Evolutionary conservation across 2,329 filamentous ascomycete genomes (phyloP), one percentile per base, ranked within the genome.

Genomic region (Cercospora brassicicola): DNA sequence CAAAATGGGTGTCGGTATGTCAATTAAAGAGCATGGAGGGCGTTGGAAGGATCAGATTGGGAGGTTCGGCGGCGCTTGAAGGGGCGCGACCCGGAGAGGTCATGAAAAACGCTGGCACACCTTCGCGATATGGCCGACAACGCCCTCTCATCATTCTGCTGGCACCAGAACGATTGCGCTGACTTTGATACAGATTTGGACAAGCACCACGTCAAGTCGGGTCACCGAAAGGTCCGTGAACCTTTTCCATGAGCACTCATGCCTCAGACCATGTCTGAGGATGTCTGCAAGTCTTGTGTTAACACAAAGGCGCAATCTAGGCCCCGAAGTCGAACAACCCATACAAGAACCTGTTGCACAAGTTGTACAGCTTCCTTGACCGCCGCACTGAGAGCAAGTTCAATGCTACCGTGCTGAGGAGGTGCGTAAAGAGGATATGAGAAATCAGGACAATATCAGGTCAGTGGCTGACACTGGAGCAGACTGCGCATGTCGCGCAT

Each of bases 401-500:
- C 92, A 99, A 99, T 91, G 96, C 97, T 88, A 92, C 95, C 79
- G 89, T 99, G 81, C 92, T 99, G 79, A 93, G 94, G 71, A 73
- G 71, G 71, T 73, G 66, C 62, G 71, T 72, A 57, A 67, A 71
- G 39, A 70, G 70, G 60, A 60, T 59, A 67, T 28, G 23, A 57
- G 53, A 51, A 42, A 60, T 20, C 45, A 36, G 61, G 51, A 57
- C 31, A 65, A 51, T 8, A n/a, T 28, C 28, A 33, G 56, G 56
- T 39, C 63, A 59, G 23, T 18, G 2, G 9, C 42, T 65, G 63
- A 65, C 31, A 59, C 48, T 45, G 36, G 28, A 31, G 65, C 83
- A 92, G 95, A 80, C 91, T 99, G 72, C 97, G 97, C 82, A 97
- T 95, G 92, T 97, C 93, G 83, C 93, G 94, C 85, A 97, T 96